These are phyloP conservation scores for Lactarius evosmus DNA, from an alignment of 768 basidiomycete genomes.

Conservation along the genomic window DNA sequence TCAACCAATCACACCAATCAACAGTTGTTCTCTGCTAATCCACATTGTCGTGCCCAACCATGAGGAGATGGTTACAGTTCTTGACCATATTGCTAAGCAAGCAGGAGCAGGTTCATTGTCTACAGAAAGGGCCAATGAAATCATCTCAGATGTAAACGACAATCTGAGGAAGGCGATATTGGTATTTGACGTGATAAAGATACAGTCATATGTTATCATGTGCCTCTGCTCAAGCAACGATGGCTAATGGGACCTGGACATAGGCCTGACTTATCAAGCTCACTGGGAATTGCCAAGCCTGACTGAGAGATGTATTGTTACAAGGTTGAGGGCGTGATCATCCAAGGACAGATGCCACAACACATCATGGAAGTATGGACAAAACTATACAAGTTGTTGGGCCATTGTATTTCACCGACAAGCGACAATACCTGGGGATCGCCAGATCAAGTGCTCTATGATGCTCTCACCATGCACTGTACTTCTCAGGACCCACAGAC, in stretches of 20 bases:
- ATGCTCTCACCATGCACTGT: no score
- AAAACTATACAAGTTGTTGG: conserved; percentile 92
- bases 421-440: no score
- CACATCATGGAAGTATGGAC: conserved; percentile 88
- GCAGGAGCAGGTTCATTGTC: conserved; percentile 77
- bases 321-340: conserved; percentile 86
- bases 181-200: conserved; percentile 91
- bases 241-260: conserved; percentile 4
- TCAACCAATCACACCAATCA: conserved; percentile 94
- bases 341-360: conserved; percentile 85
- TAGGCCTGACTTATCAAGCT: conserved; percentile 80
- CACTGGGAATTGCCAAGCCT: conserved; percentile 87
- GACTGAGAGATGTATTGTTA: conserved; percentile 98
- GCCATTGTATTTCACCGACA: conserved; percentile 95
- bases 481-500: no score
- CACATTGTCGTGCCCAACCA: conserved; percentile 84
- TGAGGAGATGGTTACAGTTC: conserved; percentile 70
- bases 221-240: conserved; percentile 5
- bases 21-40: conserved; percentile 89
- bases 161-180: conserved; percentile 95
- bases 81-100: conserved; percentile 73
- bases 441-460: no score
- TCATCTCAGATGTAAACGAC: conserved; percentile 77
- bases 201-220: conserved; percentile 73
- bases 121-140: conserved; percentile 65